Evolutionary conservation across 129 eudicot species (phyloP), one percentile per base, ranked within the genome.

Genomic region (Centaurea solstitialis): DNA sequence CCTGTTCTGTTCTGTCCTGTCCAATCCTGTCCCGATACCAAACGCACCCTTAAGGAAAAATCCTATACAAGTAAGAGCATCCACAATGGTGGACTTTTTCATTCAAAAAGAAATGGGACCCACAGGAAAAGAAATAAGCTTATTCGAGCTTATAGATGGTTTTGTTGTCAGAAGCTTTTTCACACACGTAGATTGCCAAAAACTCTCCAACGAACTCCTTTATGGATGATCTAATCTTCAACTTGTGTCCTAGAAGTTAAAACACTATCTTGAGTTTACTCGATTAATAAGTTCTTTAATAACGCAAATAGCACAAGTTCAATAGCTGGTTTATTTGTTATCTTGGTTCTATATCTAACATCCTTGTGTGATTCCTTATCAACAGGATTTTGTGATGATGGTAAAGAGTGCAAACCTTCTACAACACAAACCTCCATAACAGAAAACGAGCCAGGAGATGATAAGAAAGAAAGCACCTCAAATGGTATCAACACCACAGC

Each of bases 341-440:
- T 70, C 33, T 26, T 8, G 15, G n/a, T 47, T 75, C 26, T 82
- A 47, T 72, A 73, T 70, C 41, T 73, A 6, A 79, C 26, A 24
- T 50, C 26, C 33, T 79, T 18, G 28, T n/a, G 61, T 75, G 15
- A 24, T 61, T 69, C 68, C 68, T 72, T 64, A 47, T 70, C 73
- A 11, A 50, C 74, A 88, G 94, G 73, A 53, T 83, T 84, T 76
- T 10, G 84, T 64, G 37, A 69, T 20, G 72, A 64, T 65, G 80
- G 68, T 1, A 23, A 59, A 71, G 83, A 77, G 81, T 4, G 78
- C 24, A 78, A 75, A 76, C 74, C 74, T 43, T 38, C 37, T 38
- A 59, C 73, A 11, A 85, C 75, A 77, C 88, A 77, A 70, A 76
- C 75, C 82, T 74, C 77, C 5, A 59, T 67, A 73, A 41, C 73